Evolutionary conservation across 1,139 yeast species (phyloP), one percentile per base, ranked within the genome.

Genomic region (Saccharomyces pastorianus): DNA sequence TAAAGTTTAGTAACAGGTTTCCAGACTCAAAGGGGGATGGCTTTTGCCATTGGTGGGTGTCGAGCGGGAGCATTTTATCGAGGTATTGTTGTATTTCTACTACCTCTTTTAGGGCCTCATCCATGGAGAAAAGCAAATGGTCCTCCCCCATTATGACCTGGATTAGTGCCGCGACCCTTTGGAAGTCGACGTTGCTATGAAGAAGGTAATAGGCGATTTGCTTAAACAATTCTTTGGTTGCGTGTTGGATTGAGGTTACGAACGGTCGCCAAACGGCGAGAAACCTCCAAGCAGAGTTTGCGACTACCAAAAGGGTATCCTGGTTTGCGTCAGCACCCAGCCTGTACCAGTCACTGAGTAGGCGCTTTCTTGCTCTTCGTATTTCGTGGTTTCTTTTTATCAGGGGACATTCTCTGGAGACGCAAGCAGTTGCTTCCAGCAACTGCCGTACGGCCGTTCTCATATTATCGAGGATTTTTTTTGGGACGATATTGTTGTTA

Each of bases 341-440:
- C 56, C 85, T 86, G 54, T 95, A 91, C 86, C 97, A 87, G 66
- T 91, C 97, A 0, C 96, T 91, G 48, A 93, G 79, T 55, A 93
- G 73, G 23, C 84, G 77, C 69, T 91, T 91, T 61, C 99, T 78
- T 56, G 86, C 78, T 61, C 81, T 84, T 53, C 95, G 76, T 20
- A 93, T 83, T 6, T 80, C 71, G 3, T 91, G 88, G 49, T 84
- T 78, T 56, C 80, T 78, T 58, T 84, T 82, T 4, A 91, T 96
- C 46, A 88, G 78, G 47, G 83, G 84, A 57, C 89, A 85, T 14
- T 95, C 85, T 59, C 97, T 76, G 1, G 96, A 88, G 29, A 93
- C 79, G 66, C 96, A 88, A 56, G 88, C 86, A 0, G 96, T 88
- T 53, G 82, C 80, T 61, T 85, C 89, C 38, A 93, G 74, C 51